Conservation (phyloP, 1,284 basidiomycete species). For the Moniliella sp. region DNA sequence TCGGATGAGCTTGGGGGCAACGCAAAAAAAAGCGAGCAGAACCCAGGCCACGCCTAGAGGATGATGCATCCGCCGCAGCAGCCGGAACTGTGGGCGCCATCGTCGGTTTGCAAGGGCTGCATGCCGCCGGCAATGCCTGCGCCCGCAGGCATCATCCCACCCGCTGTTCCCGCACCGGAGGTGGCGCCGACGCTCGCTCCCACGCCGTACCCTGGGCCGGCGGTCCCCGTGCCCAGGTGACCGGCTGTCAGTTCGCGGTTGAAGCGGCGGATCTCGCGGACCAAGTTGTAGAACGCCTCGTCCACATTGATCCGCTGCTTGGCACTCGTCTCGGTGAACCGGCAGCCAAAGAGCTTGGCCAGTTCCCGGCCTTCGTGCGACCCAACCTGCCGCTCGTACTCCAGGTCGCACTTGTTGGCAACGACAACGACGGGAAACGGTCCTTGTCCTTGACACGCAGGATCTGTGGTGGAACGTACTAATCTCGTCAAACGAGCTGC, state of each 20-base stretch:
- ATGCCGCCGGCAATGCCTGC: background rate
- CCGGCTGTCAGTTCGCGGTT: conserved; percentile 43
- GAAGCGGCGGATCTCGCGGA: conserved; percentile 84
- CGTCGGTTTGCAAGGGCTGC: conserved; percentile 10
- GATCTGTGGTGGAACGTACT: conserved; percentile 90
- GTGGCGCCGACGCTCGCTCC: too few relatives aligned
- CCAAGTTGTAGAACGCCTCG: conserved; percentile 89
- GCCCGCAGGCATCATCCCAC: too few relatives aligned
- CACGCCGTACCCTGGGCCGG: conserved; percentile 43
- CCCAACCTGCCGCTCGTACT: conserved; percentile 90
- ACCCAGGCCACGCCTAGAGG: too few relatives aligned
- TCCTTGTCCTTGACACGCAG: conserved; percentile 76
- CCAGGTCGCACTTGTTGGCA: conserved; percentile 95
- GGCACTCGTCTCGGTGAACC: conserved; percentile 93
- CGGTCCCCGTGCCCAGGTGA: conserved; percentile 16
- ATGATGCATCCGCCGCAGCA: conserved; percentile 20
- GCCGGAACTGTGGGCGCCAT: conserved; percentile 10
- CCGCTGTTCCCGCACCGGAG: too few relatives aligned
- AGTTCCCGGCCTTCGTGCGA: conserved; percentile 93
- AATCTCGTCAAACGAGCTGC: conserved; percentile 90
- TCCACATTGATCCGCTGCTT: conserved; percentile 97
- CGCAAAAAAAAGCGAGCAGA: too few relatives aligned
- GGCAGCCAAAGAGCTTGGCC: conserved; percentile 84
- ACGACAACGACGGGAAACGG: conserved; percentile 85
- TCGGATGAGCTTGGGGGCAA: too few relatives aligned